These are phyloP conservation scores for Phialemonium atrogriseum DNA, from an alignment of 2,329 filamentous ascomycete species.

Conservation along the genomic window DNA sequence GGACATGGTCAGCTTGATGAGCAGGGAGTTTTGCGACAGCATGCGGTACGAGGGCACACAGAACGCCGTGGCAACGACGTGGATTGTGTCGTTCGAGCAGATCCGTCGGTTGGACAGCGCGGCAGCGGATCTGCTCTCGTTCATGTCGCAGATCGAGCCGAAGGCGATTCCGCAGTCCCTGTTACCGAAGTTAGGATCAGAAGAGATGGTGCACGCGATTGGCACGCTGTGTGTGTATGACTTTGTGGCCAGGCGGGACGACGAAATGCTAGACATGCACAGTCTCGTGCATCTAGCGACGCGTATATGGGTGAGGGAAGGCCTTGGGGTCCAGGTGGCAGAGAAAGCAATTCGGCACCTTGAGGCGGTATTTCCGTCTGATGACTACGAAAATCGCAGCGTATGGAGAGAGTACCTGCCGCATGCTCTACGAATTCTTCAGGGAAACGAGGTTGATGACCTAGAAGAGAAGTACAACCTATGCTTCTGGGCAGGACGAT, in stretches of 20 bases:
- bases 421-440: constrained; percentile 15
- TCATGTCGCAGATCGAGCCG: constrained; percentile 28
- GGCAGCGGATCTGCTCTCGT: constrained; percentile 26
- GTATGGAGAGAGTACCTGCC: constrained; percentile 16
- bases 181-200: constrained; percentile 13
- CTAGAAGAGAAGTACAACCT: constrained; percentile 11
- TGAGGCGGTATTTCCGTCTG: not conserved
- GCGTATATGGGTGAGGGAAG: constrained; percentile 17
- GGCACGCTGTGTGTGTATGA: constrained; percentile 22
- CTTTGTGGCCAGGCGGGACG: constrained; percentile 18
- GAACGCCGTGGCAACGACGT: constrained; percentile 28
- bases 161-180: constrained; percentile 28
- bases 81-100: constrained; percentile 31
- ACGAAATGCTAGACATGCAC: constrained; percentile 26
- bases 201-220: constrained; percentile 17
- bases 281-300: constrained; percentile 25
- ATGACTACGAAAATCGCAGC: constrained; percentile 6
- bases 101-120: constrained; percentile 17
- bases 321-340: not conserved
- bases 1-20: constrained; percentile 21
- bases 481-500: constrained; percentile 10
- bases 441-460: constrained; percentile 6
- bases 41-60: constrained; percentile 20
- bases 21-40: constrained; percentile 23
- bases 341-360: constrained; percentile 5